A percentile compares a stretch with the other conserved stretches of the same genome.
phyloP scores from a whole-genome alignment of 2,329 filamentous ascomycete genomes.

The Coniochaeta prunicola region DNA sequence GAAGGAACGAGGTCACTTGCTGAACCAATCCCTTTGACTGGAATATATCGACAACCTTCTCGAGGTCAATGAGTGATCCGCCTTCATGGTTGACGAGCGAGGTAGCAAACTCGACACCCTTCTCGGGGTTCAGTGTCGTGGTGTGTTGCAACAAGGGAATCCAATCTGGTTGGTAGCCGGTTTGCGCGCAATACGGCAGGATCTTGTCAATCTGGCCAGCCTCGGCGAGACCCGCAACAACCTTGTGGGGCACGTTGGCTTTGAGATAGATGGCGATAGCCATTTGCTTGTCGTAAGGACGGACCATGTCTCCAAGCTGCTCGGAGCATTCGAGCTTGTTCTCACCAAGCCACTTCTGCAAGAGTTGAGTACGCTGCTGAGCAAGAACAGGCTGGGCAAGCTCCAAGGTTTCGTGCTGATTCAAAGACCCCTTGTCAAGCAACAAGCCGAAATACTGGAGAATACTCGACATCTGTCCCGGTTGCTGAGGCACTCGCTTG shows the following conservation, averaged over 20 bases:
- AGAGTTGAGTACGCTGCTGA: constrained; percentile 88
- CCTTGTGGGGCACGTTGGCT: constrained; percentile 86
- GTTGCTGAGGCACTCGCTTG: constrained; percentile 74
- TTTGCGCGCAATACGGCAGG: constrained; percentile 77
- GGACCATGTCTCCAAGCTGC: constrained; percentile 89
- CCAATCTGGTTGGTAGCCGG: constrained; percentile 91
- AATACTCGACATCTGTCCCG: constrained; percentile 85
- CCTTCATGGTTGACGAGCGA: constrained; percentile 83
- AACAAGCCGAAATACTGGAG: constrained; percentile 97
- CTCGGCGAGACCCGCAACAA: constrained; percentile 90
- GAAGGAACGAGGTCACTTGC: constrained; percentile 93
- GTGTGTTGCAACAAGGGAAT: constrained; percentile 88
- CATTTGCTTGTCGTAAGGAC: constrained; percentile 79
- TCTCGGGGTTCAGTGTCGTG: constrained; percentile 83
- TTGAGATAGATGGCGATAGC: constrained; percentile 86
- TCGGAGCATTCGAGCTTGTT: constrained; percentile 95
- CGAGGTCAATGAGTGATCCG: constrained; percentile 82
- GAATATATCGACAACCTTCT: constrained; percentile 96
- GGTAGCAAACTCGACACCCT: constrained; percentile 91
- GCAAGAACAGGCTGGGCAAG: constrained; percentile 85
- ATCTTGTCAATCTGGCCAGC: constrained; percentile 97
- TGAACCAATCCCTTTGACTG: constrained; percentile 97
- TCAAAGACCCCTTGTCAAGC: constrained; percentile 88
- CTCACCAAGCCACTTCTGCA: constrained; percentile 97
- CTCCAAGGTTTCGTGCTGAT: constrained; percentile 90